A percentile compares a stretch with the other conserved stretches of the same genome.
phyloP scores from a whole-genome alignment of 108 stramenopile genomes.

The Epithemia pelagica region DNA sequence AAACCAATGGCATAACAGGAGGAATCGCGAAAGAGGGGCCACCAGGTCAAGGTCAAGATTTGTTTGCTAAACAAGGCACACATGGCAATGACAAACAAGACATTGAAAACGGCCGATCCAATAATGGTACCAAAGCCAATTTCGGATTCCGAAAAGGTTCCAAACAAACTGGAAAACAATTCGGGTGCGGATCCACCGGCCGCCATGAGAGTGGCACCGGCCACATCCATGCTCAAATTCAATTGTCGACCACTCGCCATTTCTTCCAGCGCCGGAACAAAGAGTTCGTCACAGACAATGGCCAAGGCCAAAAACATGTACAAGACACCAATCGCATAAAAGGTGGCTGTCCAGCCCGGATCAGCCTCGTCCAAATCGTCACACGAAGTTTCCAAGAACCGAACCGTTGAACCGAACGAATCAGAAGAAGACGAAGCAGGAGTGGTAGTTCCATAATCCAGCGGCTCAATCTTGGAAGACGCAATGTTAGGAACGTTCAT shows the following conservation, averaged over 20 bases:
- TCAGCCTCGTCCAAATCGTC: slow-evolving; percentile 19
- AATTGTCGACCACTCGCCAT: slow-evolving; percentile 43
- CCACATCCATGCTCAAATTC: slow-evolving; percentile 72
- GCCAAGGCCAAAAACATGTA: slow-evolving; percentile 85
- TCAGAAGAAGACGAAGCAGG: neutral
- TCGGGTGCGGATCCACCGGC: slow-evolving; percentile 82
- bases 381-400: slow-evolving; percentile 15
- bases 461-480: neutral
- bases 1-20: slow-evolving; percentile 58
- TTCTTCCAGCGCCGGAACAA: slow-evolving; percentile 80
- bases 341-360: slow-evolving; percentile 26
- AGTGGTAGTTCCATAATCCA: neutral
- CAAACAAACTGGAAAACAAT: slow-evolving; percentile 71
- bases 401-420: neutral
- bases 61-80: slow-evolving; percentile 63
- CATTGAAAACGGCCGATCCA: slow-evolving; percentile 82
- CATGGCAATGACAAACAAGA: slow-evolving; percentile 76
- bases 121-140: slow-evolving; percentile 88
- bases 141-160: slow-evolving; percentile 58
- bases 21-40: slow-evolving; percentile 76
- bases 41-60: slow-evolving; percentile 69
- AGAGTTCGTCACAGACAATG: slow-evolving; percentile 81
- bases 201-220: slow-evolving; percentile 82
- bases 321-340: slow-evolving; percentile 46
- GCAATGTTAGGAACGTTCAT: neutral